A percentile compares a stretch with the other conserved stretches of the same genome.
Conservation (phyloP, 2,329 filamentous ascomycete species). For the Rhynchosporium graminicola region DNA sequence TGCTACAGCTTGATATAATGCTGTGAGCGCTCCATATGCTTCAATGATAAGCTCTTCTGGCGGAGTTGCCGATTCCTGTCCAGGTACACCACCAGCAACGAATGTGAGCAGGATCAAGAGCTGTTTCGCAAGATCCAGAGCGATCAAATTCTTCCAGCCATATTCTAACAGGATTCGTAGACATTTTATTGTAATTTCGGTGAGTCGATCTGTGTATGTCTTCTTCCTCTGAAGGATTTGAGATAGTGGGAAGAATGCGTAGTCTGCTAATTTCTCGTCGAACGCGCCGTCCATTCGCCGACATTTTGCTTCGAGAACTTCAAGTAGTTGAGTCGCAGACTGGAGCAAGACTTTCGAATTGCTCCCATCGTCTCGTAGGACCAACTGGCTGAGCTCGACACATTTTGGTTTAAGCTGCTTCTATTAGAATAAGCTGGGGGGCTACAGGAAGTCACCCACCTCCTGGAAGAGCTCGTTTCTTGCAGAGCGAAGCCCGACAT, state of each 20-base stretch:
- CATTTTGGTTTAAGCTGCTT: constrained; percentile 64
- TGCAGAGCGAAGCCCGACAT: constrained; percentile 32
- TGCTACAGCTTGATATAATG: constrained; percentile 62
- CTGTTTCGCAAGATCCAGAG: constrained; percentile 75
- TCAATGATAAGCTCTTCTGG: constrained; percentile 76
- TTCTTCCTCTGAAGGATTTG: constrained; percentile 80
- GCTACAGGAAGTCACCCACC: constrained; percentile 23
- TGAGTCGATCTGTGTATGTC: constrained; percentile 66
- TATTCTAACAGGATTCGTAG: constrained; percentile 70
- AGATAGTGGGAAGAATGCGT: constrained; percentile 90
- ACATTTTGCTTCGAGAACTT: constrained; percentile 46
- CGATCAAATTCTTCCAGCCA: constrained; percentile 76
- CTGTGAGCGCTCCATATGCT: constrained; percentile 68
- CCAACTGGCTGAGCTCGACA: constrained; percentile 59
- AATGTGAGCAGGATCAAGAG: constrained; percentile 83
- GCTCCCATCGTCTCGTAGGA: constrained; percentile 49
- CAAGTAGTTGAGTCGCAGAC: constrained; percentile 49
- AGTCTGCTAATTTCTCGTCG: constrained; percentile 85
- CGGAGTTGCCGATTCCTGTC: constrained; percentile 49
- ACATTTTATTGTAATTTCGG: constrained; percentile 77
- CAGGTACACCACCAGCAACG: constrained; percentile 72
- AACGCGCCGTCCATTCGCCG: constrained; percentile 54
- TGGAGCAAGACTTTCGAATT: constrained; percentile 48
- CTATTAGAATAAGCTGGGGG: constrained; percentile 19
- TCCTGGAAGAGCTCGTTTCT: constrained; percentile 41